Percentiles rank a stretch among this genome's conserved stretches.
phyloP scores from a whole-genome alignment of 768 basidiomycete species.

The Thelephora ganbajun region DNA sequence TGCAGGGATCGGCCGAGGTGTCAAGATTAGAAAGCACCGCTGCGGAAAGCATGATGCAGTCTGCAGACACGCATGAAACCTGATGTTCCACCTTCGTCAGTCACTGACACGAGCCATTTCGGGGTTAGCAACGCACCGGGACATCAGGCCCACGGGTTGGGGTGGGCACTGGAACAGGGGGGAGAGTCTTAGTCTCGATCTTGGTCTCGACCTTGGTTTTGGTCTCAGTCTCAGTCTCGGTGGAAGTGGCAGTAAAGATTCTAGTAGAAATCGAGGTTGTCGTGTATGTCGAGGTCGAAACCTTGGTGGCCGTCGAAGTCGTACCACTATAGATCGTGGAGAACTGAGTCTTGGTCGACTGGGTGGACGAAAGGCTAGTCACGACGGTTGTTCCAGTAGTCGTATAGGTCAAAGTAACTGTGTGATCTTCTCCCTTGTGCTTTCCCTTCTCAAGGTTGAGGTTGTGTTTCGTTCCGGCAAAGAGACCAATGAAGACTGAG shows the following conservation, averaged over 20 bases:
- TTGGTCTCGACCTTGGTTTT: slow-evolving; percentile 27
- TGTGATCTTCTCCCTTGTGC: slow-evolving; percentile 23
- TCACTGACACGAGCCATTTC: background rate
- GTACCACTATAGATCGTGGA: slow-evolving; percentile 18
- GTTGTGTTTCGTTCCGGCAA: slow-evolving; percentile 77
- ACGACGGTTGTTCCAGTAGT: slow-evolving; percentile 22
- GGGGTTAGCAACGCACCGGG: slow-evolving; percentile 18
- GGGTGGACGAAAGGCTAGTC: slow-evolving; percentile 18
- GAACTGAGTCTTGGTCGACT: slow-evolving; percentile 13
- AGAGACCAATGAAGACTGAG: slow-evolving; percentile 86
- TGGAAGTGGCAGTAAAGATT: slow-evolving; percentile 4
- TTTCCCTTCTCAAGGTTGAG: slow-evolving; percentile 35
- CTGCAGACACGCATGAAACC: slow-evolving; percentile 58
- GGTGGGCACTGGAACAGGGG: slow-evolving; percentile 31
- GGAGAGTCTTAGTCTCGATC: slow-evolving; percentile 20
- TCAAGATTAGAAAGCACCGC: slow-evolving; percentile 74
- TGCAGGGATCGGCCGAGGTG: slow-evolving; percentile 77
- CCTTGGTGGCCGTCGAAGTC: slow-evolving; percentile 24
- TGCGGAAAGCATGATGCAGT: slow-evolving; percentile 76
- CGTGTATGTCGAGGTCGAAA: slow-evolving; percentile 7
- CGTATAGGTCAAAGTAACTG: slow-evolving; percentile 28
- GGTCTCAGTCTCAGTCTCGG: slow-evolving; percentile 4
- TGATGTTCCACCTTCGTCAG: slow-evolving; percentile 11
- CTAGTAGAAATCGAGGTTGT: slow-evolving; percentile 14
- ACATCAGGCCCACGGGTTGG: slow-evolving; percentile 41